Evolutionary conservation across 306 rosid species (phyloP).

Genomic region (Quercus cerris): DNA sequence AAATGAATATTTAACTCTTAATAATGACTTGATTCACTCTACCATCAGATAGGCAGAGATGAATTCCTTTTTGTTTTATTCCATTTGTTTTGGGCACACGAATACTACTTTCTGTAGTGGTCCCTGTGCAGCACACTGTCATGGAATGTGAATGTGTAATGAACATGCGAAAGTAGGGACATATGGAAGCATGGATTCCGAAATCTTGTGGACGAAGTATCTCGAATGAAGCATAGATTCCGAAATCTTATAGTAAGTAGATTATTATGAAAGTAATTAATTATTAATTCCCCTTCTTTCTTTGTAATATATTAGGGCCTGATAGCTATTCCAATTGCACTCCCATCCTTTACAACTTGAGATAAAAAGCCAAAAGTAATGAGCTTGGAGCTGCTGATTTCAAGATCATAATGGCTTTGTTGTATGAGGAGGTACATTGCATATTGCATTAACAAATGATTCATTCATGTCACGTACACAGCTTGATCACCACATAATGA

Average conservation of each 20-base stretch:
- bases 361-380: neutral
- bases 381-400: neutral
- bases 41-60: neutral
- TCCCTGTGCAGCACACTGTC: neutral
- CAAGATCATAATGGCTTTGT: neutral
- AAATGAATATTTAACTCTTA: neutral
- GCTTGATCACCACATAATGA: no score
- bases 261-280: neutral
- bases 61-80: neutral
- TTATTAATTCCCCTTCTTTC: neutral
- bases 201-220: neutral
- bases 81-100: neutral
- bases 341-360: neutral
- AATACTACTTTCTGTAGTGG: neutral
- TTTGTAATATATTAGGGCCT: neutral
- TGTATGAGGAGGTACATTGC: neutral
- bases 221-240: neutral
- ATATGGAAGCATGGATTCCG: neutral
- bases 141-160: neutral
- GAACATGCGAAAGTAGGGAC: neutral
- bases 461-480: no score
- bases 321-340: neutral
- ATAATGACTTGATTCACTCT: neutral
- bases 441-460: no score
- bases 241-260: neutral